Percentiles rank a stretch among this genome's conserved stretches.
Evolutionary conservation across 129 eudicot species (phyloP).

Genomic region (Calendula officinalis): DNA sequence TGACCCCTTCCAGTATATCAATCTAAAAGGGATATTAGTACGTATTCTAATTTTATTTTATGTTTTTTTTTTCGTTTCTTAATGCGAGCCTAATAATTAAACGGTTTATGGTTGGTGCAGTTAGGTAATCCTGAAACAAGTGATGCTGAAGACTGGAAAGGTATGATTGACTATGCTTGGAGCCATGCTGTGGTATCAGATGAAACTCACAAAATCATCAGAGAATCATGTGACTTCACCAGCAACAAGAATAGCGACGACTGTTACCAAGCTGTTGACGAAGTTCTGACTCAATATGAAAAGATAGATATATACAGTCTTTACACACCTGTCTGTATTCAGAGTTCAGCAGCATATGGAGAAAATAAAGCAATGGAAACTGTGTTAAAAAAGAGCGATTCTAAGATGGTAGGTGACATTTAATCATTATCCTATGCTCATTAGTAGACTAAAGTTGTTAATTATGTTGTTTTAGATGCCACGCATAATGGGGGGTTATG

Average conservation of each 20-base stretch:
- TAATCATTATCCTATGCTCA: too few relatives aligned
- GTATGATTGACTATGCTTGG: slow-evolving; percentile 92
- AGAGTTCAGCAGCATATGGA: slow-evolving; percentile 41
- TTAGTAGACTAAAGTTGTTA: too few relatives aligned
- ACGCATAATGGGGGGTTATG: slow-evolving; percentile 83
- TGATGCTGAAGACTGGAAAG: slow-evolving; percentile 85
- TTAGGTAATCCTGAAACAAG: slow-evolving; percentile 88
- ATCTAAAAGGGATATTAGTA: slow-evolving; percentile 85
- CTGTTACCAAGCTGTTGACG: slow-evolving; percentile 52
- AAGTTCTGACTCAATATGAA: slow-evolving; percentile 54
- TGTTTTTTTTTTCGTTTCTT: neutral
- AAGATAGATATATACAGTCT: slow-evolving; percentile 87
- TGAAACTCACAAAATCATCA: slow-evolving; percentile 67
- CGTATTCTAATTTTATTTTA: neutral
- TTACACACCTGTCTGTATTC: slow-evolving; percentile 65
- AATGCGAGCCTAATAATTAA: neutral
- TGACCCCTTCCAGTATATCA: slow-evolving; percentile 44
- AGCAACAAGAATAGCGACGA: slow-evolving; percentile 52
- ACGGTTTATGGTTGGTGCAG: slow-evolving; percentile 27
- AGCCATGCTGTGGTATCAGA: slow-evolving; percentile 96
- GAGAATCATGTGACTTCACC: slow-evolving; percentile 58
- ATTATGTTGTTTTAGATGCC: slow-evolving; percentile 53
- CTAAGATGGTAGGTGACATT: slow-evolving; percentile 28
- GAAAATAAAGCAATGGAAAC: slow-evolving; percentile 30
- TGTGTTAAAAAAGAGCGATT: slow-evolving; percentile 41